Evolutionary conservation across 805 yeast species (phyloP).

Genomic region (Teunomyces gatunensis): DNA sequence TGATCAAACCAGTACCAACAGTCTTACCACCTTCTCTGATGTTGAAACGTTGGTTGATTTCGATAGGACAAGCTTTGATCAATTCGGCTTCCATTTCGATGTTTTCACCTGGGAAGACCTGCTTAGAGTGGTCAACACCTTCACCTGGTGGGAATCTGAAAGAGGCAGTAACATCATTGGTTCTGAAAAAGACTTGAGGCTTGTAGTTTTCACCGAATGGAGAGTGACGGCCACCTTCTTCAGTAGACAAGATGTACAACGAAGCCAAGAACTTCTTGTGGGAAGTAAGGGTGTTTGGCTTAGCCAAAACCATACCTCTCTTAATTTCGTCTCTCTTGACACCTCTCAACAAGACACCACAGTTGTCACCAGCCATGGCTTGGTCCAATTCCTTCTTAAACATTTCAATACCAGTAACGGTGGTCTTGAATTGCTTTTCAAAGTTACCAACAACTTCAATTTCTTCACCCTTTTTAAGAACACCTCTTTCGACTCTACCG

Average conservation of each 20-base stretch:
- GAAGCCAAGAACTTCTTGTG: constrained; percentile 94
- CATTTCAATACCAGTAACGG: constrained; percentile 98
- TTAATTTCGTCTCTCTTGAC: constrained; percentile 93
- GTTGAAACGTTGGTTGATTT: constrained; percentile 97
- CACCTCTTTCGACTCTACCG: constrained; percentile 99
- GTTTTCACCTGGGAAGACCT: constrained; percentile 98
- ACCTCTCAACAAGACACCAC: constrained; percentile 97
- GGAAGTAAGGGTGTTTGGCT: constrained; percentile 87
- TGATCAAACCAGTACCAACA: constrained; percentile 97
- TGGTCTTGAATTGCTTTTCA: constrained; percentile 83
- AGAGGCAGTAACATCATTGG: constrained; percentile 91
- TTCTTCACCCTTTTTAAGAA: constrained; percentile 97
- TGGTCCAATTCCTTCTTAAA: constrained; percentile 97
- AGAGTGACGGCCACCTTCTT: constrained; percentile 99
- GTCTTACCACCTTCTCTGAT: constrained; percentile 99
- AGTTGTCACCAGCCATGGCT: constrained; percentile 99
- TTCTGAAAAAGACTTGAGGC: constrained; percentile 96
- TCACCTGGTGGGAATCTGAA: constrained; percentile 79
- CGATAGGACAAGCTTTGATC: constrained; percentile 88
- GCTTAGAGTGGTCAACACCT: constrained; percentile 79
- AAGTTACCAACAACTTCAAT: constrained; percentile 93
- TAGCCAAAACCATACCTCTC: constrained; percentile 97
- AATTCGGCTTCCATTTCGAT: constrained; percentile 92
- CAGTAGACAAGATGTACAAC: constrained; percentile 86
- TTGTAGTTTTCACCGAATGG: constrained; percentile 96